A percentile compares a stretch with the other conserved stretches of the same genome.
Conservation (phyloP, 441 rosid genomes). For the Jatropha multifida region DNA sequence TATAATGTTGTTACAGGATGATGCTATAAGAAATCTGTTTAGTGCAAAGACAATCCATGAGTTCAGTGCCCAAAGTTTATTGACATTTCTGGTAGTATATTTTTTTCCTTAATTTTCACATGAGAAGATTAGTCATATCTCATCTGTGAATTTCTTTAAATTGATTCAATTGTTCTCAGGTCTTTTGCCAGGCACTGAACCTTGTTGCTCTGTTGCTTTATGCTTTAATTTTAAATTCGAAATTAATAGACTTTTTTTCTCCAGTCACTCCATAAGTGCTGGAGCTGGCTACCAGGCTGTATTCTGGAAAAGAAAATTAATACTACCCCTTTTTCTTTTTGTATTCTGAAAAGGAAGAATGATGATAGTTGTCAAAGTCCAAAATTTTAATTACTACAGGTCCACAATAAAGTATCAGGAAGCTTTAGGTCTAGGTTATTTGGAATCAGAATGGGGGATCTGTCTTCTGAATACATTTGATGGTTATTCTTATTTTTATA, state of each 20-base stretch:
- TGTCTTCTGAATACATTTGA: neutral
- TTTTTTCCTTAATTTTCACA: conserved; percentile 8
- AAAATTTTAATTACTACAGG: neutral
- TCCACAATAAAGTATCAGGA: neutral
- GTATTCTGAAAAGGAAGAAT: no score
- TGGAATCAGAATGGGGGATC: neutral
- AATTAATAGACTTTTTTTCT: neutral
- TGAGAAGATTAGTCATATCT: neutral
- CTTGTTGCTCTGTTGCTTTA: neutral
- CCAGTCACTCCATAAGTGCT: no score
- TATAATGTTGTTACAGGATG: conserved; percentile 60
- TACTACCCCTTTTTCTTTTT: no score
- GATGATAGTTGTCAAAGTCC: no score
- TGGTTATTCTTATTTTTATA: neutral
- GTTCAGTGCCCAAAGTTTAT: conserved; percentile 88
- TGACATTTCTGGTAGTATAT: conserved; percentile 83
- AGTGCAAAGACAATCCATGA: conserved; percentile 98
- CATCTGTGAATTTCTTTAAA: conserved; percentile 4
- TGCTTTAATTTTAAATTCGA: neutral
- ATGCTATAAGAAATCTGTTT: conserved; percentile 97
- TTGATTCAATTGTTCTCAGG: neutral
- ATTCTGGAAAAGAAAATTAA: no score
- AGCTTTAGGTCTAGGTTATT: neutral
- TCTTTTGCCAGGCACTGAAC: neutral
- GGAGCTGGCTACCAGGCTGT: no score